Base-by-base conservation (phyloP, 2,329 filamentous ascomycete species). In the Chaetomium globosum region DNA sequence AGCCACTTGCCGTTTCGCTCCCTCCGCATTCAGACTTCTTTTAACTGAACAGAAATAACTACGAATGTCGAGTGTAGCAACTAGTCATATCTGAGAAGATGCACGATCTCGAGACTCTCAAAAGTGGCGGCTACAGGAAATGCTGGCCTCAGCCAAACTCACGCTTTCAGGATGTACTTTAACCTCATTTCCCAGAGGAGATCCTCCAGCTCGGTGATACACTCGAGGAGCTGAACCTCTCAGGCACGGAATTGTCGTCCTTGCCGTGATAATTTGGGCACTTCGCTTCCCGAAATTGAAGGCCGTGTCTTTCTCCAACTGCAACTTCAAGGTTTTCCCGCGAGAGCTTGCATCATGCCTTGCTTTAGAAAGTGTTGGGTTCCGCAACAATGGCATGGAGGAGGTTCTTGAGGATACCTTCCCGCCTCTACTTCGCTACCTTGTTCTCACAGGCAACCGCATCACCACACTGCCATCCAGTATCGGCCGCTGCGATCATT, bases 181-280 rank as follows among this genome's bases (percentile, higher is more conserved):
- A 43, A 67, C 69, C 30, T 49, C 65, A 1, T 78, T 83, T 46
- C 81, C 81, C 80, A 1, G 49, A 63, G 1, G 76, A 79, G 65
- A 77, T 83, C 33, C 69, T 82, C 7, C 71, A 76, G 7, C 74
- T 80, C 26, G 79, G 78, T 43, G 69, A 73, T 21, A 78, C 77
- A 3, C 77, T 83, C 26, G 76, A 79, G 67, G 77, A 79, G 53
- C 77, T 83, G 9, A 81, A 83, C 67, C 77, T 83, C n/a, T 83
- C 81, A 0, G 77, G 76, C 13, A 82, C 80, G 0, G 75, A 75
- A 0, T 74, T 83, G 4, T 77, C 78, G 13, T 69, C 71, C 4
- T 72, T 83, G 8, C 80, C 81, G n/a, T 1, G 67, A 74, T 4
- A 73, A 77, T 52, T 74, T 83, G 58, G 71, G 74, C 48, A 66